phyloP scores from a whole-genome alignment of 176 grass and related monocot genomes.

The Hsuehochloa calcarea region DNA sequence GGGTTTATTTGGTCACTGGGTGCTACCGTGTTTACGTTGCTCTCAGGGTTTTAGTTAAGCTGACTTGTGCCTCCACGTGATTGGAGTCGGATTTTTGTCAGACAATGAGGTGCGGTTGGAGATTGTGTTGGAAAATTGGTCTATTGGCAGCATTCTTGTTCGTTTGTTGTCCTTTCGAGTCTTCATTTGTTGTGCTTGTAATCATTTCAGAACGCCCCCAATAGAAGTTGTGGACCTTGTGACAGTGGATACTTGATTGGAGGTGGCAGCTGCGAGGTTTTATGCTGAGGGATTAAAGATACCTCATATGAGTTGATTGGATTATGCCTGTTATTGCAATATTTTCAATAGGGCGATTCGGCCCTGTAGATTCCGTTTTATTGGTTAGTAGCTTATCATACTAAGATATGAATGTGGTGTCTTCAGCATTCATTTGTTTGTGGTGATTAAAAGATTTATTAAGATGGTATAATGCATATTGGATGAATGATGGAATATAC shows the following conservation, averaged over 20 bases:
- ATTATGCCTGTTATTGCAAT: background rate
- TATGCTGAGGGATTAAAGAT: background rate
- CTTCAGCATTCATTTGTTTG: background rate
- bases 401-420: slow-evolving; percentile 1
- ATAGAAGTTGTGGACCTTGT: background rate
- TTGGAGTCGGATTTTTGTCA: slow-evolving; percentile 13
- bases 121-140: background rate
- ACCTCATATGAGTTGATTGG: background rate
- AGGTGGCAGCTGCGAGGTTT: background rate
- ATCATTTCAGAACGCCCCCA: slow-evolving; percentile 1
- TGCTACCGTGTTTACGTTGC: background rate
- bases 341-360: background rate
- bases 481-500: background rate
- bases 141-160: background rate
- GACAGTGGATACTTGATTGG: background rate
- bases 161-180: background rate
- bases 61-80: slow-evolving; percentile 19
- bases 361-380: background rate
- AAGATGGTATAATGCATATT: background rate
- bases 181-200: slow-evolving; percentile 1
- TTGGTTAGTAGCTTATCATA: background rate
- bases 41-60: slow-evolving; percentile 16
- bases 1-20: background rate
- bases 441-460: slow-evolving; percentile 1
- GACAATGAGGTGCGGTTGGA: background rate